Evolutionary conservation across 345 rosid genomes (phyloP).

Genomic region (Melaleuca quinquenervia): DNA sequence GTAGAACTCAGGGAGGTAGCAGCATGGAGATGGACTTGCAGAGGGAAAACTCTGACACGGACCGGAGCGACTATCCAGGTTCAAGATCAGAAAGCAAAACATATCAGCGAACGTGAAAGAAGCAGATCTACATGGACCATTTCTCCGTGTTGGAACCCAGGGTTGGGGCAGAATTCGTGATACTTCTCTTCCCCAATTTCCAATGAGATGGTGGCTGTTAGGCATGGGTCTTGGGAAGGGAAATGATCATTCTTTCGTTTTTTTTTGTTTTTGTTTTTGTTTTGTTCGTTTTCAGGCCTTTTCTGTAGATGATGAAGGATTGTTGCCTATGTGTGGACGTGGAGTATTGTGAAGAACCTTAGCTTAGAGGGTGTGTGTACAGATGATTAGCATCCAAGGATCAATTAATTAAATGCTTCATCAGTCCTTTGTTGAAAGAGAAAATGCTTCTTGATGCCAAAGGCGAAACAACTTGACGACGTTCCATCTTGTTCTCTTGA

Average conservation of each 20-base stretch:
- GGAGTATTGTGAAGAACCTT: neutral
- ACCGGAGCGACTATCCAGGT: slow-evolving; percentile 39
- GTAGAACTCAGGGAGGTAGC: slow-evolving; percentile 41
- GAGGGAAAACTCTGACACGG: slow-evolving; percentile 70
- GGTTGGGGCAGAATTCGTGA: neutral
- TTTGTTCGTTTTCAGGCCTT: neutral
- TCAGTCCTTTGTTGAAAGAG: neutral
- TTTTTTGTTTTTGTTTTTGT: neutral
- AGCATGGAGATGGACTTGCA: slow-evolving; percentile 68
- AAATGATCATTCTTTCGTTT: neutral
- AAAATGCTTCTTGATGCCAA: neutral
- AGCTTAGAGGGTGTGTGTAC: neutral
- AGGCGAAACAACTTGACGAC: no score
- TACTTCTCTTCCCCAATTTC: neutral
- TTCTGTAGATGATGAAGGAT: neutral
- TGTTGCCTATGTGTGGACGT: neutral
- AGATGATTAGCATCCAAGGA: neutral
- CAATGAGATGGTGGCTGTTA: neutral
- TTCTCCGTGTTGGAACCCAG: neutral
- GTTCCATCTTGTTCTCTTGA: neutral
- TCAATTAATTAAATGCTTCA: neutral
- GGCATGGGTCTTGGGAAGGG: neutral
- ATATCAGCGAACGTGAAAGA: slow-evolving; percentile 5
- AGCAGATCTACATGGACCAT: neutral
- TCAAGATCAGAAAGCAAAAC: slow-evolving; percentile 55